Percentiles rank a stretch among this genome's conserved stretches.
phyloP scores from a whole-genome alignment of 768 basidiomycete genomes.

The Calocybe cyanea region DNA sequence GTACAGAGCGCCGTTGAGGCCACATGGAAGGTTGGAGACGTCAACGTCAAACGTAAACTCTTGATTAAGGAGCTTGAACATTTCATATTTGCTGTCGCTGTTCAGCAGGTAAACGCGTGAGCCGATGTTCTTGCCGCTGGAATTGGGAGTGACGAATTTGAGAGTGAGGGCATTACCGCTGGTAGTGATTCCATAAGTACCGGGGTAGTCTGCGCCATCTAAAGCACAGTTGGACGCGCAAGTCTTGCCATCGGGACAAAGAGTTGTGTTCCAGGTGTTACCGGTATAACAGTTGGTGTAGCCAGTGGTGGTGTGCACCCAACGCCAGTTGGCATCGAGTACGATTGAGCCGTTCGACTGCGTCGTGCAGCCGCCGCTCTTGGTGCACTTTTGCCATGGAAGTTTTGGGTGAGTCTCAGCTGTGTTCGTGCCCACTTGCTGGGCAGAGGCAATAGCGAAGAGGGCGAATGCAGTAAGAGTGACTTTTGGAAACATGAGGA shows the following conservation, averaged over 20 bases:
- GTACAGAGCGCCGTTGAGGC: conserved; percentile 63
- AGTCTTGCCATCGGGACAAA: conserved; percentile 45
- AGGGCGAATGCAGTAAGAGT: conserved; percentile 36
- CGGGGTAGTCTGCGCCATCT: conserved; percentile 44
- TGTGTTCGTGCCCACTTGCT: conserved; percentile 41
- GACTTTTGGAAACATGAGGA: conserved; percentile 37
- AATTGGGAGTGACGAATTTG: conserved; percentile 40
- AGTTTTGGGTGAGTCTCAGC: conserved; percentile 44
- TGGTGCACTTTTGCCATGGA: conserved; percentile 46
- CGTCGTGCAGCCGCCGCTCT: conserved; percentile 38
- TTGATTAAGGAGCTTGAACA: conserved; percentile 12
- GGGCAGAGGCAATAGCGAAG: conserved; percentile 38
- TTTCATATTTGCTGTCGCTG: conserved; percentile 37
- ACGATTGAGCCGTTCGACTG: conserved; percentile 33
- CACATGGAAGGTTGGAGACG: conserved; percentile 53
- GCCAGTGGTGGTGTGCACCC: conserved; percentile 37
- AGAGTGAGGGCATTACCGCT: conserved; percentile 42
- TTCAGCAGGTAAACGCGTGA: conserved; percentile 50
- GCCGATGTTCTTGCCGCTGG: conserved; percentile 32
- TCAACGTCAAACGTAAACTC: conserved; percentile 47
- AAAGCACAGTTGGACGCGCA: conserved; percentile 43
- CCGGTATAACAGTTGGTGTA: conserved; percentile 52
- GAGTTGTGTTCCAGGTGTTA: conserved; percentile 46
- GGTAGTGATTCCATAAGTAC: conserved; percentile 51
- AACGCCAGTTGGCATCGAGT: conserved; percentile 59